Evolutionary conservation across 2,329 filamentous ascomycete species (phyloP), one percentile per base, ranked within the genome.

Genomic region (Claviceps pusilla): DNA sequence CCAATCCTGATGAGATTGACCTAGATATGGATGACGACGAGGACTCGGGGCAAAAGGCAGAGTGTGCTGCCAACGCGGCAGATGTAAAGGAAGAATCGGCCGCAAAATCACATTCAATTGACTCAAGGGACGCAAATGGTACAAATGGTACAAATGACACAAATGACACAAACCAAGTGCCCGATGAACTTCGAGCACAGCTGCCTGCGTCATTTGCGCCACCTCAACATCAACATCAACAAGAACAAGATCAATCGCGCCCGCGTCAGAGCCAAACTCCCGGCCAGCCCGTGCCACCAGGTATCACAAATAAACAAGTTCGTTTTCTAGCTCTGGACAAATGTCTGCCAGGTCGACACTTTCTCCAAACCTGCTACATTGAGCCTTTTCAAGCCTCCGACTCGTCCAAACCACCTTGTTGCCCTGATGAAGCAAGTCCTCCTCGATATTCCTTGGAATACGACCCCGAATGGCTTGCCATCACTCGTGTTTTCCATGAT

Each of bases 391-490:
- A 75, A 16, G 56, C 11, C 16, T 33, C 51, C 68, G 0, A 58
- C 67, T 16, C 35, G 65, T 3, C 51, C 59, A 14, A 50, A 57
- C 1, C 47, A 51, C 31, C 31, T 33, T 6, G 3, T 9, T 59
- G 59, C 46, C 60, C 63, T 4, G 54, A 53, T 4, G 28, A 61
- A 12, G 54, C 56, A 4, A 54, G 53, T 1, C 60, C 63, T 1
- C 61, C 63, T 24, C 81, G 82, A 1, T 78, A 81, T 60, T 73
- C 71, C 11, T 75, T 96, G 0, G 73, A 82, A 50, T 97, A 98
- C 65, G 93, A 98, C 67, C 81, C 84, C 11, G 93, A 98, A 71
- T 98, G 91, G 91, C 82, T 98, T 7, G 86, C 93, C 46, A 96
- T 98, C 59, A 90, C 84, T 12, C 86, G 91, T 46, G 84, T 83